phyloP scores from a whole-genome alignment of 179 eudicot species.

The Amaranthus tricolor region DNA sequence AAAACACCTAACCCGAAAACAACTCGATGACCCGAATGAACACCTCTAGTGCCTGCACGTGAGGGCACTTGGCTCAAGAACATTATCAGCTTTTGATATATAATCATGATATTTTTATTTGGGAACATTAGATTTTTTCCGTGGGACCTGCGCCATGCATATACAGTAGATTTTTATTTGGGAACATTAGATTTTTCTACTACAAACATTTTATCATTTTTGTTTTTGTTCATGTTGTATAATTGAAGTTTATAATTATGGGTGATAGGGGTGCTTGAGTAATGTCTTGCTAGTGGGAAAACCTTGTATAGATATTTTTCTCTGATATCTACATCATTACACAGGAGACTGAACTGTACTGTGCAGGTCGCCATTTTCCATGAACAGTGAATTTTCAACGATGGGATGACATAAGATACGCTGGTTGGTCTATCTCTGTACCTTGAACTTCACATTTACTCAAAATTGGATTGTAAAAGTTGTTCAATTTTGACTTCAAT shows the following conservation, averaged over 20 bases:
- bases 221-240: neutral
- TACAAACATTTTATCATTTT: neutral
- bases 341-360: neutral
- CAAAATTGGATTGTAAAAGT: neutral
- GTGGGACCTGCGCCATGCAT: too few relatives aligned
- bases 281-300: neutral
- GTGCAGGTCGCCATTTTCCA: neutral
- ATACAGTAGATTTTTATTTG: too few relatives aligned
- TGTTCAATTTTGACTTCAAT: neutral
- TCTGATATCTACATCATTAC: too few relatives aligned
- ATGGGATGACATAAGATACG: constrained; percentile 2
- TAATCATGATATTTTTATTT: too few relatives aligned
- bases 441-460: neutral
- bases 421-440: neutral
- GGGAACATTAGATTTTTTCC: too few relatives aligned
- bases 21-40: too few relatives aligned
- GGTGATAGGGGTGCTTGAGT: constrained; percentile 4
- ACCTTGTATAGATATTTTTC: too few relatives aligned
- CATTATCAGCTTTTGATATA: too few relatives aligned
- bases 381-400: neutral
- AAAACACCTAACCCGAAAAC: too few relatives aligned
- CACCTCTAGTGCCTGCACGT: too few relatives aligned
- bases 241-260: neutral
- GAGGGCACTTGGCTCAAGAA: too few relatives aligned
- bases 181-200: too few relatives aligned